Conservation (phyloP, 306 rosid genomes). For the Gynostemma pentaphyllum region DNA sequence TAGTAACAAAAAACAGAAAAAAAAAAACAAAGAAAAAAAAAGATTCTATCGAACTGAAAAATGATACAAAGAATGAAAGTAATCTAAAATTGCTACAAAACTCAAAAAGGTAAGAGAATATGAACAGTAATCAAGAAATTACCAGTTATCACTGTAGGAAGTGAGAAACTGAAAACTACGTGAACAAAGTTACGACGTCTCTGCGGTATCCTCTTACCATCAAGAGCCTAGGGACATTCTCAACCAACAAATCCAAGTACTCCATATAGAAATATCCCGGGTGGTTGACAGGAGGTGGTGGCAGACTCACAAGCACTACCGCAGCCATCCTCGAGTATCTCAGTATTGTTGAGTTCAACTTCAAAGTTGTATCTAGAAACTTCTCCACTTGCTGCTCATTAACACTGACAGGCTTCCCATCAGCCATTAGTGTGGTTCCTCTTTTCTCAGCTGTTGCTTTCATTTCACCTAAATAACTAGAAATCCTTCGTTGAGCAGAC, state of each 20-base stretch:
- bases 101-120: constrained; percentile 14
- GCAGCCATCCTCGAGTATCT: constrained; percentile 98
- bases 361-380: constrained; percentile 77
- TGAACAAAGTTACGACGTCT: constrained; percentile 91
- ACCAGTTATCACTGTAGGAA: constrained; percentile 12
- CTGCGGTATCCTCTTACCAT: constrained; percentile 91
- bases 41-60: constrained; percentile 27
- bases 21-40: constrained; percentile 20
- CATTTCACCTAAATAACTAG: constrained; percentile 50
- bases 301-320: constrained; percentile 87
- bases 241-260: constrained; percentile 96
- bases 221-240: constrained; percentile 86
- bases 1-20: background rate
- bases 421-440: constrained; percentile 71
- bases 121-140: constrained; percentile 24
- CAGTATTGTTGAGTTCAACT: constrained; percentile 73
- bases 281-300: constrained; percentile 89
- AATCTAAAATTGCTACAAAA: constrained; percentile 39
- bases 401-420: constrained; percentile 69
- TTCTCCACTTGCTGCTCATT: constrained; percentile 87
- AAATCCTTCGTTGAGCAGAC: constrained; percentile 58
- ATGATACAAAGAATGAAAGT: constrained; percentile 45
- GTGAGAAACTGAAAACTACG: constrained; percentile 30
- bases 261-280: constrained; percentile 93
- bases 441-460: constrained; percentile 39